phyloP scores from a whole-genome alignment of 2,329 filamentous ascomycete genomes.

The Aspergillus ibericus region DNA sequence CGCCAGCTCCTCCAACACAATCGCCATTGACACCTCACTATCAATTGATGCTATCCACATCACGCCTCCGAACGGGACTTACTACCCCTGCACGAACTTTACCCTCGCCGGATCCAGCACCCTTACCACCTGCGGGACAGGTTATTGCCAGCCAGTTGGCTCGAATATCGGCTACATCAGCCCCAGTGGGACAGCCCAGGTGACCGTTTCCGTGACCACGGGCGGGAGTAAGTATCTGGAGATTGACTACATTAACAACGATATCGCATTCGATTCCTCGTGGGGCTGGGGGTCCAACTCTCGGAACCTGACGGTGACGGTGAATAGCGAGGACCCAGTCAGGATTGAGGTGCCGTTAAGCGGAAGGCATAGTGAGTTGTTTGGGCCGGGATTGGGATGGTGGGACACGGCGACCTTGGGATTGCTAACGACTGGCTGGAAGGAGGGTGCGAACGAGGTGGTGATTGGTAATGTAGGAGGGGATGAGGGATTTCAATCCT shows the following conservation, averaged over 20 bases:
- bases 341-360: conserved; percentile 53
- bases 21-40: conserved; percentile 21
- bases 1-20: conserved; percentile 27
- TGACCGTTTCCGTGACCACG: conserved; percentile 38
- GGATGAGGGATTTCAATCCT: conserved; percentile 26
- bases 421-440: conserved; percentile 50
- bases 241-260: conserved; percentile 56
- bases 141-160: conserved; percentile 46
- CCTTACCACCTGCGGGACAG: conserved; percentile 36
- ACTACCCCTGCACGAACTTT: conserved; percentile 45
- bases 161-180: conserved; percentile 46
- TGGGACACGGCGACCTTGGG: conserved; percentile 50
- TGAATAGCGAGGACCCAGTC: conserved; percentile 48
- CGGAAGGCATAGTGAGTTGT: conserved; percentile 38
- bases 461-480: conserved; percentile 35
- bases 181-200: conserved; percentile 29
- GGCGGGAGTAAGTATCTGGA: conserved; percentile 44
- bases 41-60: conserved; percentile 25
- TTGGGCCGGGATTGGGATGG: conserved; percentile 50
- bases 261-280: conserved; percentile 45
- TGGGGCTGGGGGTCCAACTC: conserved; percentile 52
- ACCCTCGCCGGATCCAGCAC: conserved; percentile 38
- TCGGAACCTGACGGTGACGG: conserved; percentile 51
- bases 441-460: conserved; percentile 41
- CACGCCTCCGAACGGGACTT: conserved; percentile 28